Base-by-base conservation (phyloP, 1,284 basidiomycete genomes). In the Pseudozyma pruni region DNA sequence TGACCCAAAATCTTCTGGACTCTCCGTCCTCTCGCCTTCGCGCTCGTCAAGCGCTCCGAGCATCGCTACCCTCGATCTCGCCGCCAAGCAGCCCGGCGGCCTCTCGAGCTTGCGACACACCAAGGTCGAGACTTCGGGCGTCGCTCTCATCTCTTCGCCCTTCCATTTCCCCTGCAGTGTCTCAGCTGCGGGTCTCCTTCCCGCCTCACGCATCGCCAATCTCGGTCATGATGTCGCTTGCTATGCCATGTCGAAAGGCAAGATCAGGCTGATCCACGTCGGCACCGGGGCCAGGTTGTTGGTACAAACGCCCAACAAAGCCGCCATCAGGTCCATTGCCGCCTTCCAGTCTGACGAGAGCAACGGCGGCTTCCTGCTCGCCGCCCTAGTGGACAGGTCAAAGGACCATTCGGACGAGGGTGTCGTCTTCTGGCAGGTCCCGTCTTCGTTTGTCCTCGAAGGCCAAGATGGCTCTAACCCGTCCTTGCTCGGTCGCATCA, bases 221-320 rank as follows among this genome's bases (percentile, higher is more conserved):
- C 20, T 69, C 2, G 47, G 59, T 25, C 43, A 45, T 33, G 19
- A 54, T 14, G 57, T 60, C 5, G 60, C 54, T 2, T 56, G 53
- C 43, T 72, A 72, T 42, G 35, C 52, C 34, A 72, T 69, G 64
- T 51, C 49, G 22, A 72, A 72, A 46, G 64, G 64, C 47, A 68
- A 60, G 29, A 19, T 62, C 22, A 61, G 70, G 31, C 51, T 72
- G 37, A 54, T 72, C n/a, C 50, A 72, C 50, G 23, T 53, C 14
- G 35, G 38, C 14, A 60, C 63, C 2, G 70, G 70, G 9, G 55
- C 45, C 11, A 46, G 70, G 16, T 20, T 46, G 16, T 42, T 72
- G 1, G 44, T 66, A 2, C 56, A 50, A 29, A 40, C 51, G 3
- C 62, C 62, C 6, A 29, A n/a, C 41, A 54, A 54, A 33, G 56